These are phyloP conservation scores for Geosmithia morbida DNA, from an alignment of 2,329 filamentous ascomycete genomes.

Conservation along the genomic window DNA sequence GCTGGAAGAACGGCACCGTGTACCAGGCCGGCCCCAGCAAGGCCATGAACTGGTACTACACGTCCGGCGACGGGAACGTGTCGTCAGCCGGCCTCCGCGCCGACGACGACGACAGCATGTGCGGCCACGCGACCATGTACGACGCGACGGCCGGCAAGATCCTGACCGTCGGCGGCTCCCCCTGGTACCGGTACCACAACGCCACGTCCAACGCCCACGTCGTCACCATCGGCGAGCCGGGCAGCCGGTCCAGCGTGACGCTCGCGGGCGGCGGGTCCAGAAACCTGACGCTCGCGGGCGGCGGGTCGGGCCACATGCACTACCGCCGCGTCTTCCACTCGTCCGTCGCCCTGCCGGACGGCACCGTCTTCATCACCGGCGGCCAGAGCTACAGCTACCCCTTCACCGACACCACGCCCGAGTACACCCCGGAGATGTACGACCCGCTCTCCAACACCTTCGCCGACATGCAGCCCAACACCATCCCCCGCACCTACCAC, in stretches of 20 bases:
- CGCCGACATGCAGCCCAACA: constrained; percentile 17
- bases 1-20: constrained; percentile 29
- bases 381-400: constrained; percentile 25
- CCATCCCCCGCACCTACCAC: constrained; percentile 33
- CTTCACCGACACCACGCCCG: constrained; percentile 27
- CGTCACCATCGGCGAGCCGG: constrained; percentile 26
- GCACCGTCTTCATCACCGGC: constrained; percentile 30
- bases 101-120: constrained; percentile 32
- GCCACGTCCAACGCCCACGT: constrained; percentile 30
- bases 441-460: constrained; percentile 25
- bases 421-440: constrained; percentile 29
- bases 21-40: constrained; percentile 41
- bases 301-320: constrained; percentile 7
- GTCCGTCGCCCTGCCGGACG: constrained; percentile 32
- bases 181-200: constrained; percentile 24
- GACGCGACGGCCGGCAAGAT: constrained; percentile 44
- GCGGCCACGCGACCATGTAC: constrained; percentile 41
- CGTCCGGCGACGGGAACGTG: constrained; percentile 23
- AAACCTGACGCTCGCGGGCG: constrained; percentile 34
- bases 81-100: constrained; percentile 27
- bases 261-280: constrained; percentile 25
- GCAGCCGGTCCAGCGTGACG: constrained; percentile 26
- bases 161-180: constrained; percentile 32
- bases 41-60: constrained; percentile 42
- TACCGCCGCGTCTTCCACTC: constrained; percentile 26